phyloP scores from a whole-genome alignment of 108 stramenopile genomes.

The Phaeodactylum tricornutum region DNA sequence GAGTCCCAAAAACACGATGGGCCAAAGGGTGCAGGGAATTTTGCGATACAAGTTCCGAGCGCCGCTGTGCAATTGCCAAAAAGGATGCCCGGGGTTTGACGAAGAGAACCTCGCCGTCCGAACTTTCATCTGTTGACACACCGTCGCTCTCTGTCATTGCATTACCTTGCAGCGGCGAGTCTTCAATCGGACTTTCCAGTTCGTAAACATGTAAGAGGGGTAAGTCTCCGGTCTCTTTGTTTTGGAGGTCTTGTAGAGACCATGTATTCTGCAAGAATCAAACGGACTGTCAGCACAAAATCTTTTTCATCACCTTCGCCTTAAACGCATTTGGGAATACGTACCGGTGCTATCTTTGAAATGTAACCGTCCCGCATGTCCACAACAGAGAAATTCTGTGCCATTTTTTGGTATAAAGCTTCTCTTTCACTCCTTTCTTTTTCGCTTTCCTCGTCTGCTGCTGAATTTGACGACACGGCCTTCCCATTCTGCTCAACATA shows the following conservation, averaged over 20 bases:
- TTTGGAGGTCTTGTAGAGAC: conserved; percentile 56
- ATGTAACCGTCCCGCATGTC: conserved; percentile 79
- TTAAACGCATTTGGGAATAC: no score
- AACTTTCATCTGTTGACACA: background rate
- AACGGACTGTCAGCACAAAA: no score
- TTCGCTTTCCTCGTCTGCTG: conserved; percentile 6
- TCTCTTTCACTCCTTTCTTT: conserved; percentile 11
- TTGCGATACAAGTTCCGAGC: conserved; percentile 40
- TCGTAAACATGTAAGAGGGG: conserved; percentile 68
- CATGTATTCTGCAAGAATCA: conserved; percentile 56
- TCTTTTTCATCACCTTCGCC: no score
- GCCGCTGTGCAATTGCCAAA: conserved; percentile 71
- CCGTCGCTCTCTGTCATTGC: conserved; percentile 1
- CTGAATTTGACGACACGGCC: conserved; percentile 6
- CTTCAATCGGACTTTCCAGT: conserved; percentile 36
- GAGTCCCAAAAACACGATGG: conserved; percentile 69
- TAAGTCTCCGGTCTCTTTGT: conserved; percentile 74
- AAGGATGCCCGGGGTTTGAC: conserved; percentile 25
- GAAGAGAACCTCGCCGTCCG: background rate
- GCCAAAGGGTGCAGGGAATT: conserved; percentile 70
- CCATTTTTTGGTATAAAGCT: conserved; percentile 32
- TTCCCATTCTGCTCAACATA: conserved; percentile 29
- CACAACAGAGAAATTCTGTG: conserved; percentile 70
- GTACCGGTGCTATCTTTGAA: conserved; percentile 68
- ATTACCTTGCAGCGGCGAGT: background rate